Conservation (phyloP, 495 filamentous ascomycete genomes). For the Tuber borchii region DNA sequence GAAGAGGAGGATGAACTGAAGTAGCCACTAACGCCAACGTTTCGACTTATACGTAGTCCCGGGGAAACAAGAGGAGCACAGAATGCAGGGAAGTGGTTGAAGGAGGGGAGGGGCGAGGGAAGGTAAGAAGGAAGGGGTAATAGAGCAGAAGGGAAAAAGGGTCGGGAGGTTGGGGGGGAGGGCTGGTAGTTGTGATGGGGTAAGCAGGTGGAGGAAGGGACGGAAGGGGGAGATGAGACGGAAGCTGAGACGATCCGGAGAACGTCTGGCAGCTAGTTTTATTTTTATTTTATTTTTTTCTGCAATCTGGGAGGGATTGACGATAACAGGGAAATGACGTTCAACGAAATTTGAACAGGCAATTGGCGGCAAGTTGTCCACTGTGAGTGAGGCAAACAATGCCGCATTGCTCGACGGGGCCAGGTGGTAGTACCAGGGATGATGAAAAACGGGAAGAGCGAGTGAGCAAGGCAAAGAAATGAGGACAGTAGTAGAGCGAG, state of each 20-base stretch:
- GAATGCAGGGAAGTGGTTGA: slow-evolving; percentile 1
- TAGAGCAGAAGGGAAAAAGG: slow-evolving; percentile 1
- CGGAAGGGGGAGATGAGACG: slow-evolving; percentile 1
- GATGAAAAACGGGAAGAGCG: slow-evolving; percentile 15
- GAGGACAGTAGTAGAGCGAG: slow-evolving; percentile 4
- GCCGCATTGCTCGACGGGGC: slow-evolving; percentile 29
- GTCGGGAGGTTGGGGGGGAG: not conserved
- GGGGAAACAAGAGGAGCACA: slow-evolving; percentile 23
- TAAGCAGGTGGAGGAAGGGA: slow-evolving; percentile 1
- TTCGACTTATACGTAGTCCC: slow-evolving; percentile 28
- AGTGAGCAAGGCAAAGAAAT: slow-evolving; percentile 14
- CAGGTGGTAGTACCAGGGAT: slow-evolving; percentile 22
- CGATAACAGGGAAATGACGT: slow-evolving; percentile 5
- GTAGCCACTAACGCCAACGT: slow-evolving; percentile 42
- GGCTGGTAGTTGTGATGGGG: no score
- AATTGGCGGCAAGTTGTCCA: slow-evolving; percentile 37
- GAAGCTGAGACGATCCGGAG: slow-evolving; percentile 2
- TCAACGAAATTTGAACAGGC: slow-evolving; percentile 28
- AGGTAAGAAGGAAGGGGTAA: not conserved
- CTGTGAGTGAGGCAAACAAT: slow-evolving; percentile 39
- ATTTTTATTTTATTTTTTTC: not conserved
- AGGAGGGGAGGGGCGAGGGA: not conserved
- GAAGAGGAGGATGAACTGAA: slow-evolving; percentile 41
- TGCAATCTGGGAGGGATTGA: not conserved
- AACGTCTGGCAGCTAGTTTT: not conserved